phyloP scores from a whole-genome alignment of 176 grass and related monocot species.

The Elaeis guineensis region DNA sequence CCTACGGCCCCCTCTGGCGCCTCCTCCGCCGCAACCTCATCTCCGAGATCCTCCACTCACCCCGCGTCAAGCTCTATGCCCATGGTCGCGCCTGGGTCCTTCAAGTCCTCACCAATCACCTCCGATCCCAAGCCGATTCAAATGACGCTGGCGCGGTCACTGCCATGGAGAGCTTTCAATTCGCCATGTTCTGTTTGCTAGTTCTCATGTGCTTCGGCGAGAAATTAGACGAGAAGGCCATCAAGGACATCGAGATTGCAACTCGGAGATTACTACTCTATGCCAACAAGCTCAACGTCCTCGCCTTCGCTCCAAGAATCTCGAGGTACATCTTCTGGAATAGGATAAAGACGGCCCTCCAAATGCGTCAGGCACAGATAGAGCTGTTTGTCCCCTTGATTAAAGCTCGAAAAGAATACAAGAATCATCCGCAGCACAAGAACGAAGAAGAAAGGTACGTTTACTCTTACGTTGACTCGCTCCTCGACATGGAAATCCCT shows the following conservation, averaged over 20 bases:
- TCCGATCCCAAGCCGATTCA: neutral
- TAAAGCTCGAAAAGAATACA: neutral
- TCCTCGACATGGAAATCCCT: constrained; percentile 20
- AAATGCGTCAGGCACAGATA: constrained; percentile 18
- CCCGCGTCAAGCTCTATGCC: constrained; percentile 18
- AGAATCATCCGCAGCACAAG: neutral
- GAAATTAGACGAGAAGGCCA: constrained; percentile 6
- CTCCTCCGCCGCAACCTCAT: constrained; percentile 47
- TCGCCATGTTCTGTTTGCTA: constrained; percentile 51
- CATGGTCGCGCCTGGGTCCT: constrained; percentile 17
- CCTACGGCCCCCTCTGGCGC: constrained; percentile 44
- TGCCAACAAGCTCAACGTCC: constrained; percentile 24
- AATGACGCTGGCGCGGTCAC: constrained; percentile 4
- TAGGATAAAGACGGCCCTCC: constrained; percentile 15
- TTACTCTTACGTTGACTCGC: constrained; percentile 32
- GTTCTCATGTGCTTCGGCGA: constrained; percentile 61
- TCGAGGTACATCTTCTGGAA: constrained; percentile 36
- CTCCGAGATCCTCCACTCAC: constrained; percentile 18
- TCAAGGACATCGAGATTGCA: constrained; percentile 33
- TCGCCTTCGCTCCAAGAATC: constrained; percentile 35
- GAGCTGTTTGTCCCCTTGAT: constrained; percentile 35
- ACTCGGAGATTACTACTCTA: neutral
- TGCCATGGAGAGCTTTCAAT: constrained; percentile 27
- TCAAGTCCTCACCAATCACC: constrained; percentile 21
- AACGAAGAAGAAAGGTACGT: neutral